Conservation (phyloP, 2,329 filamentous ascomycete genomes). For the Xylaria sp. region DNA sequence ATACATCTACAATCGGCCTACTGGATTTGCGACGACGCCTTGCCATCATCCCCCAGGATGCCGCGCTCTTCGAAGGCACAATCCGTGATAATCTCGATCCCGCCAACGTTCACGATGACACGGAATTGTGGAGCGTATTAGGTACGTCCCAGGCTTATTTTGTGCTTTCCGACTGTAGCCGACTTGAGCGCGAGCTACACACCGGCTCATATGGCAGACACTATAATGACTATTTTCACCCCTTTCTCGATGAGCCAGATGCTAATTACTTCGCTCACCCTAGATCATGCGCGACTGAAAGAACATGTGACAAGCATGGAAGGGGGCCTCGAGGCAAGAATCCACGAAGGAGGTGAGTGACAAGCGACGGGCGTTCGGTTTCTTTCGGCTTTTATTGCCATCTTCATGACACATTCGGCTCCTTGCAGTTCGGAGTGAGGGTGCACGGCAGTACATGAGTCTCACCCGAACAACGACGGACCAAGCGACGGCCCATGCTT, state of each 20-base stretch:
- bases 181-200: constrained; percentile 29
- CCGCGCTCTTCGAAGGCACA: constrained; percentile 92
- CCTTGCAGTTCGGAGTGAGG: constrained; percentile 41
- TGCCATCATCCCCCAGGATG: constrained; percentile 97
- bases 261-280: constrained; percentile 52
- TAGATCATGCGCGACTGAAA: constrained; percentile 92
- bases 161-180: constrained; percentile 30
- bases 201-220: not conserved
- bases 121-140: constrained; percentile 94
- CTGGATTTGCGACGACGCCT: constrained; percentile 87
- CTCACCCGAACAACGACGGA: constrained; percentile 27
- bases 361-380: constrained; percentile 41
- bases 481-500: constrained; percentile 27
- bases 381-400: constrained; percentile 45
- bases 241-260: constrained; percentile 37
- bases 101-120: constrained; percentile 93
- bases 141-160: constrained; percentile 66
- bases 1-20: constrained; percentile 90
- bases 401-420: constrained; percentile 46
- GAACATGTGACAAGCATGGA: constrained; percentile 89
- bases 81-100: constrained; percentile 96
- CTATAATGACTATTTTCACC: constrained; percentile 21
- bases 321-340: constrained; percentile 86
- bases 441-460: constrained; percentile 35
- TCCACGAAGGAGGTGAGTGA: constrained; percentile 92